These are phyloP conservation scores for Pythium plurisporium DNA, from an alignment of 352 stramenopile species.

Conservation along the genomic window DNA sequence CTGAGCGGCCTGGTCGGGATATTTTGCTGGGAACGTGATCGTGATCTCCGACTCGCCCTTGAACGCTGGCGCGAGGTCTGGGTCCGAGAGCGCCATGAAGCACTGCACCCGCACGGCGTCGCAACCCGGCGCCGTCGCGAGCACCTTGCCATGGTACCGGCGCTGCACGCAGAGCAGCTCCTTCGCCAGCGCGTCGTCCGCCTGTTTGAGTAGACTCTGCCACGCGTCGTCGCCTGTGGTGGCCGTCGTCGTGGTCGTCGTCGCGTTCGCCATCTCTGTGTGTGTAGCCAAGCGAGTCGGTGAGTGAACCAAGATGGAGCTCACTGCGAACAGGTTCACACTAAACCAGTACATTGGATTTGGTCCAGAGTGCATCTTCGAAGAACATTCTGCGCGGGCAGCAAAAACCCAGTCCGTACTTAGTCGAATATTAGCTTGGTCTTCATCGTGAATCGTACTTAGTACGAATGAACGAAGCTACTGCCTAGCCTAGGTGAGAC, in stretches of 20 bases:
- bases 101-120: slow-evolving; percentile 21
- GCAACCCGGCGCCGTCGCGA: not conserved
- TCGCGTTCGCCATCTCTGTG: slow-evolving; percentile 5
- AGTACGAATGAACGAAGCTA: not conserved
- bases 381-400: not conserved
- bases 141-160: slow-evolving; percentile 48
- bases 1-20: slow-evolving; percentile 37
- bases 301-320: not conserved
- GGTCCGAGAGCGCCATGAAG: slow-evolving; percentile 63
- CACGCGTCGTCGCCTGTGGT: not conserved
- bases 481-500: not conserved
- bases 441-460: slow-evolving; percentile 10
- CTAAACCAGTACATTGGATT: slow-evolving; percentile 16
- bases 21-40: slow-evolving; percentile 45
- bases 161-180: slow-evolving; percentile 67
- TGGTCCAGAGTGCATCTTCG: not conserved
- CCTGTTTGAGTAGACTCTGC: slow-evolving; percentile 14
- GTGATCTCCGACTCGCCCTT: slow-evolving; percentile 53
- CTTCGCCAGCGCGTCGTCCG: slow-evolving; percentile 23
- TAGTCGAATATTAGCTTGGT: too few relatives aligned
- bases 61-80: slow-evolving; percentile 46
- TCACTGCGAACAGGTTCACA: not conserved
- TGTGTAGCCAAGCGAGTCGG: slow-evolving; percentile 7
- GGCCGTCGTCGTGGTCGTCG: not conserved
- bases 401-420: slow-evolving; percentile 2